Base-by-base conservation (phyloP, 805 yeast species). In the Ogataea methylovora region DNA sequence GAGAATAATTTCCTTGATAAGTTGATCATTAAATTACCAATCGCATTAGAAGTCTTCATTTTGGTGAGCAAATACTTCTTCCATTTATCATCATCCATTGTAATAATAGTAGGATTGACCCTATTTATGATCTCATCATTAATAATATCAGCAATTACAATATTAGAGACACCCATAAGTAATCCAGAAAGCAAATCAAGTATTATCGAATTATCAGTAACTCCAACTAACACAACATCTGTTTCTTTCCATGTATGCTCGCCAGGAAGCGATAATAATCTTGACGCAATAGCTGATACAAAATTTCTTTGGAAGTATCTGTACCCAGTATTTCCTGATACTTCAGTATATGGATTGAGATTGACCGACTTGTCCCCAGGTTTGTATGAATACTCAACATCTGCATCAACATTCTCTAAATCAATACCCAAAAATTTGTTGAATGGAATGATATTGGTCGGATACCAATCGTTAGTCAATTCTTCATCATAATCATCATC, bases 1-100 rank as follows among this genome's bases (percentile, higher is more conserved):
- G 77, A 61, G 16, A 76, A 56, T 24, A 72, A 56, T 17, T 58
- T 59, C 27, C 57, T 57, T 3, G 71, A 56, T 42, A 67, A 58
- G 8, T 58, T 47, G n/a, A 30, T 11, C 16, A 16, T 30, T 4
- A 30, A 14, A 3, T 14, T 16, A 10, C 13, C 21, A 21, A n/a
- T 15, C 2, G 10, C 11, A 15, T 8, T 19, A 3, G 16, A 8
- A 13, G 8, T 14, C 11, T 5, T 22, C 13, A 46, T 14, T 20
- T 41, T 32, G 8, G 41, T 34, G 8, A 43, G 41, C 19, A 64
- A 30, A 7, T 59, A 23, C 5, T 34, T 20, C 30, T 39, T 34
- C 34, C 63, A 37, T n/a, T 34, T 19, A 32, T 39, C 15, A 39
- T 64, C 54, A 39, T 43, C 33, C 30, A 48, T 38, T 15, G 57